Percentiles rank a stretch among this genome's conserved stretches.
These are phyloP conservation scores for Boehmeria nivea DNA, from an alignment of 306 rosid species.

Conservation along the genomic window DNA sequence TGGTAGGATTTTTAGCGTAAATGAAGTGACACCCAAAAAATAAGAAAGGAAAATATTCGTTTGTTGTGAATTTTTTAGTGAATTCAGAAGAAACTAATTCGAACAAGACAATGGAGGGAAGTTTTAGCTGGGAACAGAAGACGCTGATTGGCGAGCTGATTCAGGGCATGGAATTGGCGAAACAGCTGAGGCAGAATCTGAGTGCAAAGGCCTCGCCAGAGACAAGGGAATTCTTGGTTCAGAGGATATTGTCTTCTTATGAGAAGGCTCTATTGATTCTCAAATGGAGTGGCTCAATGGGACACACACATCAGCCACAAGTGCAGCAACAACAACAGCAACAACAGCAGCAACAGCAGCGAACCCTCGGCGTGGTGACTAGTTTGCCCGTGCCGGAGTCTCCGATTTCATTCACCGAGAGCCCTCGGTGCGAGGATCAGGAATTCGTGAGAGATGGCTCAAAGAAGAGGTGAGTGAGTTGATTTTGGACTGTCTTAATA, in stretches of 20 bases:
- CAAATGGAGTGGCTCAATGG: constrained; percentile 35
- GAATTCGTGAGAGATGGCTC: constrained; percentile 36
- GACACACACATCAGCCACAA: not conserved
- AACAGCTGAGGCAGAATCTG: constrained; percentile 47
- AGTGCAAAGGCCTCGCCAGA: constrained; percentile 32
- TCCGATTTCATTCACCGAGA: constrained; percentile 44
- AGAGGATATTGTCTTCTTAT: constrained; percentile 56
- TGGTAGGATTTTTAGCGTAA: no score
- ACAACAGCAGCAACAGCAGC: constrained; percentile 13
- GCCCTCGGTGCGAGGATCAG: constrained; percentile 51
- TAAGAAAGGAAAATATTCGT: not conserved
- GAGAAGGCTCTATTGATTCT: constrained; percentile 66
- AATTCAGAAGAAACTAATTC: no score
- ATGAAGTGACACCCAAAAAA: no score
- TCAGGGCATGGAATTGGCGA: constrained; percentile 69
- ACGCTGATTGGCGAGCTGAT: constrained; percentile 48
- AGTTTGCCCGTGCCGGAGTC: constrained; percentile 33
- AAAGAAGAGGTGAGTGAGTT: constrained; percentile 64
- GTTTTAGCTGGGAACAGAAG: constrained; percentile 44
- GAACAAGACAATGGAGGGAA: constrained; percentile 54
- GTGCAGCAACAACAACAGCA: constrained; percentile 9
- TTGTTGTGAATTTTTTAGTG: not conserved
- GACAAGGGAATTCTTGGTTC: constrained; percentile 37
- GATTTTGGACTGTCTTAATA: not conserved
- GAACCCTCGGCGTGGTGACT: constrained; percentile 14